Base-by-base conservation (phyloP, 371 early-diverging fungal species). In the Rhizopus stolonifer region DNA sequence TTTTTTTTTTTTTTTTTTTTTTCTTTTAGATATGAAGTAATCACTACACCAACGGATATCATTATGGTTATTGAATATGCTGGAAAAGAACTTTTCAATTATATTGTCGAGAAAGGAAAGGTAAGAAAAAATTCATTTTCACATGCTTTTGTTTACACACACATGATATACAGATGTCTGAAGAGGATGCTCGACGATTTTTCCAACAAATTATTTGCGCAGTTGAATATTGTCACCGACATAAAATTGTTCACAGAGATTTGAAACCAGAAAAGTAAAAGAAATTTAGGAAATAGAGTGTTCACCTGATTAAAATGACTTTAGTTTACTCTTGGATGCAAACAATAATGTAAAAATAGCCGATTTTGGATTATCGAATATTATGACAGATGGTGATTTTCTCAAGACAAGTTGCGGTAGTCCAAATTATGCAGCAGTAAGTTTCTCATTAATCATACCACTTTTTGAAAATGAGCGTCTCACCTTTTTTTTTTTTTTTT, bases 121-220 rank as follows among this genome's bases (percentile, higher is more conserved):
- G 88, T 91, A 81, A 70, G 55, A 31, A 25, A 22, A 24, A 9
- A 11, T 39, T 26, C 31, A 15, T n/a, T 26, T 29, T 42, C 36
- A n/a, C 17, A 22, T 22, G 29, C 19, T 1, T 29, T 21, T 21
- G 18, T 15, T 42, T 19, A 42, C 2, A 46, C 11, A 40, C 4
- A 17, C 1, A 11, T 34, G 3, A 10, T 63, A n/a, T n/a, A n/a
- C n/a, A 92, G 86, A 87, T 96, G 88, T 71, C 83, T 29, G 97
- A 96, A 70, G 85, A 85, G 64, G 95, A 95, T 56, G 93, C 92
- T 0, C 79, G 96, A 32, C 70, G 90, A 24, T 94, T 96, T 69
- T 97, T 98, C 67, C 95, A 95, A 71, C 99, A 99, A 74, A 90
- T 99, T 26, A 89, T 99, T 22, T 93, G 92, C 63, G 99, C 99